Conservation (phyloP, 1,139 yeast genomes). For the Eremothecium sinecaudum region DNA sequence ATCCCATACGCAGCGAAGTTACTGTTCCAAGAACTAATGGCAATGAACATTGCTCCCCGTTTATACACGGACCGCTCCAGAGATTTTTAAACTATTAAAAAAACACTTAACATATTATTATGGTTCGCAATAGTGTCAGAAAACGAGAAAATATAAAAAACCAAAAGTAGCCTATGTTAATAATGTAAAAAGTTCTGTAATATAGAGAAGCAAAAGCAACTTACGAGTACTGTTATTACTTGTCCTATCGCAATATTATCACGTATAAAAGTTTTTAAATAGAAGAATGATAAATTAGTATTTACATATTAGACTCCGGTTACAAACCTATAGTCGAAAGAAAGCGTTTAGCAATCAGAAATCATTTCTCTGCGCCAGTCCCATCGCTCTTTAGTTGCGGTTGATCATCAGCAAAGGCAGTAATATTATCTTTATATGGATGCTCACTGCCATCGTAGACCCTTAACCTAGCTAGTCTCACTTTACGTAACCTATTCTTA, state of each 20-base stretch:
- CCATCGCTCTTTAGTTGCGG: slow-evolving; percentile 30
- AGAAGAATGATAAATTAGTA: too few relatives aligned
- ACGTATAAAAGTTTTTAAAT: too few relatives aligned
- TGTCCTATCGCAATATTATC: too few relatives aligned
- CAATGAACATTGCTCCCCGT: slow-evolving; percentile 92
- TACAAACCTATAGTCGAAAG: too few relatives aligned
- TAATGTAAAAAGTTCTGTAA: slow-evolving; percentile 5
- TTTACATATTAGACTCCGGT: too few relatives aligned
- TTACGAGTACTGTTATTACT: too few relatives aligned
- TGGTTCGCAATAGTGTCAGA: too few relatives aligned
- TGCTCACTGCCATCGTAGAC: slow-evolving; percentile 81
- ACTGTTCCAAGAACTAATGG: slow-evolving; percentile 96
- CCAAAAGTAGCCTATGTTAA: background rate
- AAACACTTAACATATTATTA: too few relatives aligned
- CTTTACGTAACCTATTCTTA: slow-evolving; percentile 71
- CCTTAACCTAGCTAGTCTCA: slow-evolving; percentile 74
- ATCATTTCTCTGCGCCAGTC: too few relatives aligned
- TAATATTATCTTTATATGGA: slow-evolving; percentile 73
- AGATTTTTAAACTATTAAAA: slow-evolving; percentile 20
- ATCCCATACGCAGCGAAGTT: slow-evolving; percentile 96
- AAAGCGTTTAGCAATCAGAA: too few relatives aligned
- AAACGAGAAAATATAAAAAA: background rate
- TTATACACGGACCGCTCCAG: slow-evolving; percentile 55
- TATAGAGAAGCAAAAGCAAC: slow-evolving; percentile 3
- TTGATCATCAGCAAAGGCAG: slow-evolving; percentile 80